Evolutionary conservation across 352 stramenopile genomes (phyloP).

Genomic region (Poterioochromonas sp.): DNA sequence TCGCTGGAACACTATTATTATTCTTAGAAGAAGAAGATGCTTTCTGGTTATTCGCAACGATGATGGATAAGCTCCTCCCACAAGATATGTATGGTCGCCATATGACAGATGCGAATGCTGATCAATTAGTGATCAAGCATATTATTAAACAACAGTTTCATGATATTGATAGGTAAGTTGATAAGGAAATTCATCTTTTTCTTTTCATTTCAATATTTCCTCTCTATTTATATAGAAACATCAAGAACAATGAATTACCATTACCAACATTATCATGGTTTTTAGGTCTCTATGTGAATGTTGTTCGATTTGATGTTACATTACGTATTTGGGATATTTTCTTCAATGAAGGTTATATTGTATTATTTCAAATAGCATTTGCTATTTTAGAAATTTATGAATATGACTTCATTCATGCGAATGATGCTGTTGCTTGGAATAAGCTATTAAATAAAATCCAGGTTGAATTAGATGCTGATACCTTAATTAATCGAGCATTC

Average conservation of each 20-base stretch:
- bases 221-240: constrained; percentile 51
- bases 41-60: constrained; percentile 70
- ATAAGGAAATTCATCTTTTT: constrained; percentile 37
- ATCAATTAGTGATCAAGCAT: constrained; percentile 70
- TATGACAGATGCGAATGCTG: constrained; percentile 69
- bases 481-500: not conserved
- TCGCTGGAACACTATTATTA: constrained; percentile 58
- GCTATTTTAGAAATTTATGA: constrained; percentile 51
- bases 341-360: constrained; percentile 75
- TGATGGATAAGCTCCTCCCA: constrained; percentile 75
- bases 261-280: constrained; percentile 82
- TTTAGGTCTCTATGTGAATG: constrained; percentile 77
- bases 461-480: constrained; percentile 7
- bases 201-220: not conserved
- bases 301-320: constrained; percentile 66
- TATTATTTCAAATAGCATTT: constrained; percentile 69
- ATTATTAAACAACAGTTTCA: constrained; percentile 71
- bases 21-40: constrained; percentile 58
- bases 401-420: not conserved
- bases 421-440: not conserved
- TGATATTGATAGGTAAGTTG: constrained; percentile 45
- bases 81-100: constrained; percentile 67
- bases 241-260: constrained; percentile 63
- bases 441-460: not conserved
- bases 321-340: constrained; percentile 77